Evolutionary conservation across 768 basidiomycete species (phyloP).

Genomic region (Rickenella mellea): DNA sequence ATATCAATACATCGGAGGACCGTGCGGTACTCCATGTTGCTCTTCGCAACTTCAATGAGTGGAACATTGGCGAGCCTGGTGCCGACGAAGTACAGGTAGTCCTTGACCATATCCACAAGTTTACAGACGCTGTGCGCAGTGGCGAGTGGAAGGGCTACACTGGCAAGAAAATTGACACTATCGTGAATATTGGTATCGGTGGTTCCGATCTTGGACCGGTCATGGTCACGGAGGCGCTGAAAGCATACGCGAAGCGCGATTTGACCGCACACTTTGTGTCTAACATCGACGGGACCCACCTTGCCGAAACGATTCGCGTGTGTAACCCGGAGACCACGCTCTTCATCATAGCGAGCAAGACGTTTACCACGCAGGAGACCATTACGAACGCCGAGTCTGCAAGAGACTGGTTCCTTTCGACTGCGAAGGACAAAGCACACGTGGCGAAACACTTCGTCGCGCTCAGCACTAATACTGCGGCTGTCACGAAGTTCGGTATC

Average conservation of each 20-base stretch:
- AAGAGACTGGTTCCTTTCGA: slow-evolving; percentile 83
- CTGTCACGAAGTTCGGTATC: slow-evolving; percentile 91
- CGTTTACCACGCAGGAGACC: slow-evolving; percentile 99
- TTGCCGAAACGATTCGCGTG: slow-evolving; percentile 74
- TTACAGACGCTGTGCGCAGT: slow-evolving; percentile 73
- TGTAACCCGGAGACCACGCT: slow-evolving; percentile 89
- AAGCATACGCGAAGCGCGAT: slow-evolving; percentile 84
- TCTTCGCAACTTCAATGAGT: slow-evolving; percentile 67
- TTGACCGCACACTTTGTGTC: slow-evolving; percentile 84
- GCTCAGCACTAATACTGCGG: slow-evolving; percentile 90
- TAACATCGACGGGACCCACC: slow-evolving; percentile 97
- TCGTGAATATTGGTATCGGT: slow-evolving; percentile 99
- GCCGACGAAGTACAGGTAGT: slow-evolving; percentile 77
- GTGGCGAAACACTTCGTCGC: slow-evolving; percentile 99
- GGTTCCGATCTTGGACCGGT: slow-evolving; percentile 97
- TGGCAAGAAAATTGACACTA: slow-evolving; percentile 85
- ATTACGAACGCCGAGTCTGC: slow-evolving; percentile 97
- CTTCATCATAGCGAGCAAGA: slow-evolving; percentile 98
- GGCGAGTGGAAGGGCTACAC: slow-evolving; percentile 97
- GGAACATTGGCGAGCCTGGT: slow-evolving; percentile 72
- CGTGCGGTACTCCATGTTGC: slow-evolving; percentile 95
- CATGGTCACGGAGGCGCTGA: slow-evolving; percentile 98
- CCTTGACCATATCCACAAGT: slow-evolving; percentile 84
- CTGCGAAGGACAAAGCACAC: slow-evolving; percentile 79
- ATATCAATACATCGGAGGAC: slow-evolving; percentile 98